Percentiles rank a stretch among this genome's conserved stretches.
These are phyloP conservation scores for Leccinum huronense DNA, from an alignment of 1,284 basidiomycete species.

Conservation along the genomic window DNA sequence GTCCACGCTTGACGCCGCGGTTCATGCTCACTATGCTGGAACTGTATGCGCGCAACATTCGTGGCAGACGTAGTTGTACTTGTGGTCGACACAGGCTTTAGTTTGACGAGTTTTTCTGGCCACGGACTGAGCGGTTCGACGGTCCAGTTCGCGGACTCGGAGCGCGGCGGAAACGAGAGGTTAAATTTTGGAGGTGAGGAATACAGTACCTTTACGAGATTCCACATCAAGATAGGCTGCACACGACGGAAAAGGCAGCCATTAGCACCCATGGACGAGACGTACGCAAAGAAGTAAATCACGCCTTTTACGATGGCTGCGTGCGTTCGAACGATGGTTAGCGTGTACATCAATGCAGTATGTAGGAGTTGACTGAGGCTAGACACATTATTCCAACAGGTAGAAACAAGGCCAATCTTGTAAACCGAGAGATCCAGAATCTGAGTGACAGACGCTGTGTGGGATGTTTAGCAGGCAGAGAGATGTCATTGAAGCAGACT, in stretches of 20 bases:
- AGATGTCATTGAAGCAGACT: neutral
- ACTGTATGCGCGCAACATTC: too few species aligned
- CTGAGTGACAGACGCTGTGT: neutral
- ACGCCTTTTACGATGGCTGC: neutral
- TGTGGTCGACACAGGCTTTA: too few species aligned
- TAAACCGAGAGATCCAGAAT: neutral
- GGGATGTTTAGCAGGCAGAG: neutral
- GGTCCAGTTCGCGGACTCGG: too few species aligned
- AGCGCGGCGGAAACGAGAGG: too few species aligned
- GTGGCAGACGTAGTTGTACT: too few species aligned
- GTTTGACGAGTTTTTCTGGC: too few species aligned
- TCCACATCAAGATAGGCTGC: neutral
- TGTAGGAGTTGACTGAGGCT: neutral
- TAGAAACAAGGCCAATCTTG: neutral
- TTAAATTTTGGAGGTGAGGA: neutral
- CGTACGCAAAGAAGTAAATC: neutral
- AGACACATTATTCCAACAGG: neutral
- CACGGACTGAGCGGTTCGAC: too few species aligned
- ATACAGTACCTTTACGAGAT: neutral
- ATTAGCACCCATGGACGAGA: neutral
- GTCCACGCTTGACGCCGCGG: too few species aligned
- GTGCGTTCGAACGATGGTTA: too few species aligned
- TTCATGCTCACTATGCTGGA: too few species aligned
- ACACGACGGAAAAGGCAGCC: neutral
- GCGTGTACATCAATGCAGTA: neutral